Evolutionary conservation across 805 yeast species (phyloP), one percentile per base, ranked within the genome.

Genomic region (Danielia oregonensis): DNA sequence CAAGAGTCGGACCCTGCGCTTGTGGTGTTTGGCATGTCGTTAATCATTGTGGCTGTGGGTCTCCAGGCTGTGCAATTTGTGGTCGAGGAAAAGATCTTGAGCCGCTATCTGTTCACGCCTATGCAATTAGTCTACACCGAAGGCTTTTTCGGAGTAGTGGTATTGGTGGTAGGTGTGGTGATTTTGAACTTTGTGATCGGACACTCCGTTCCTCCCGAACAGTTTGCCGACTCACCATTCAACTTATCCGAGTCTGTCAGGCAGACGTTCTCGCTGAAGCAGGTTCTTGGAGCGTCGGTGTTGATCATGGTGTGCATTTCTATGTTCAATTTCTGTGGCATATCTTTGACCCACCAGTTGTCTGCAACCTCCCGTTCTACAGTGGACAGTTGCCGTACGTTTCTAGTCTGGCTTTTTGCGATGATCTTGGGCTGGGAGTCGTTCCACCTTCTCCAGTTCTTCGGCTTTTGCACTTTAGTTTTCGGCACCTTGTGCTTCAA

Each of bases 281-380:
- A 52, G 3, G 65, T 85, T n/a, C 40, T 81, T 12, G 38, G 63
- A 3, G 65, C 82, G 6, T 78, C 88, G 2, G 14, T 82, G 2
- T 61, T 73, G 28, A 82, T 83, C 42, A 82, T 85, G 91, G 32
- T 79, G 2, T 80, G 84, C 6, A 84, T 85, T 41, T 76, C 87
- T 2, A 48, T 71, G 4, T 85, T 85, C 70, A 85, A 85, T 57
- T 79, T 70, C 55, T 78, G 79, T 48, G 94, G 94, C 2, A 71
- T 83, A 25, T 70, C 86, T 6, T 61, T 85, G 24, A 85, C 94
- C 2, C 68, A 74, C 32, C 59, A 61, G 29, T 52, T 84, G 30
- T 78, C 83, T 33, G 93, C 94, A 22, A 84, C 94, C 1, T 71
- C 89, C 2, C 68, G 93, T 51, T 78, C 87, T 15, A 85, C 93